Evolutionary conservation across 306 rosid genomes (phyloP).

Genomic region (Astragalus glycyphyllos): DNA sequence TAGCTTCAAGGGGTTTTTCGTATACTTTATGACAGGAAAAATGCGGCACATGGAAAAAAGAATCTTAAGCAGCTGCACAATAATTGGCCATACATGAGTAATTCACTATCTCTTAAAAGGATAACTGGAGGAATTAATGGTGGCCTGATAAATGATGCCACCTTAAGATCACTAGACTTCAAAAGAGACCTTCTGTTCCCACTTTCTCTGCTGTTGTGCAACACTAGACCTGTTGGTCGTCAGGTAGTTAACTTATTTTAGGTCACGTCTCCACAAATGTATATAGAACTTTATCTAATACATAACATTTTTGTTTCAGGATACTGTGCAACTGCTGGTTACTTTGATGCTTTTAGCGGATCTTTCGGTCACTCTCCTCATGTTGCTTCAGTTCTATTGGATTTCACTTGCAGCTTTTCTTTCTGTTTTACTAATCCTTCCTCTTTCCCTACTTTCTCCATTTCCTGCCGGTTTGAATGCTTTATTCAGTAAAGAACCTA

Average conservation of each 20-base stretch:
- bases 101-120: slow-evolving; percentile 78
- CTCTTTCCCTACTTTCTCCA: slow-evolving; percentile 88
- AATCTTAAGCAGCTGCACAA: slow-evolving; percentile 67
- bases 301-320: slow-evolving; percentile 65
- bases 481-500: slow-evolving; percentile 88
- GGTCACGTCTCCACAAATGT: slow-evolving; percentile 24
- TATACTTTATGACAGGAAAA: slow-evolving; percentile 55
- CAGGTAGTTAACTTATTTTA: slow-evolving; percentile 62
- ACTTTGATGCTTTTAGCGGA: slow-evolving; percentile 81
- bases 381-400: slow-evolving; percentile 97
- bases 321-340: slow-evolving; percentile 82
- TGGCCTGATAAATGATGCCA: slow-evolving; percentile 81
- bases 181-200: slow-evolving; percentile 83
- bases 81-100: slow-evolving; percentile 72
- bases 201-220: slow-evolving; percentile 78
- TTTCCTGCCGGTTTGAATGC: slow-evolving; percentile 99
- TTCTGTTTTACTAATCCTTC: slow-evolving; percentile 84
- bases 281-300: slow-evolving; percentile 46
- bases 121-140: slow-evolving; percentile 95
- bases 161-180: slow-evolving; percentile 73
- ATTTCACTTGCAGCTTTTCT: slow-evolving; percentile 94
- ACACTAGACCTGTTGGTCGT: slow-evolving; percentile 95
- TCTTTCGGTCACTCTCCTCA: slow-evolving; percentile 86
- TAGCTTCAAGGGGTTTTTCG: slow-evolving; percentile 30
- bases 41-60: slow-evolving; percentile 54